Conservation (phyloP, 2,329 filamentous ascomycete species). For the Nannizzia gypsea region DNA sequence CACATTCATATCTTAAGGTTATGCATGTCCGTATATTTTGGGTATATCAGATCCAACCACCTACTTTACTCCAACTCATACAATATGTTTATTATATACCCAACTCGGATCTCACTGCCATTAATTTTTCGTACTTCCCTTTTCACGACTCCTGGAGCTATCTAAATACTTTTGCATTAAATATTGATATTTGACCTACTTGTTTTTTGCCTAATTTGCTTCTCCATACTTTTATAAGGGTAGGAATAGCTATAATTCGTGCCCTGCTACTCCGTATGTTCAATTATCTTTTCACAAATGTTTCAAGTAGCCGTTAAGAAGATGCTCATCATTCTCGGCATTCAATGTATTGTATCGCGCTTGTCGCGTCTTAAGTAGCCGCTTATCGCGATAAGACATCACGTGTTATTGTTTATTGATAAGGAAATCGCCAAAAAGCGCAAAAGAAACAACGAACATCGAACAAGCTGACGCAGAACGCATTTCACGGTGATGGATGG, state of each 20-base stretch:
- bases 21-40: constrained; percentile 11
- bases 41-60: constrained; percentile 13
- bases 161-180: not conserved
- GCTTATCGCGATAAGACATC: not conserved
- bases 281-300: not conserved
- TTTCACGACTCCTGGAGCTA: not conserved
- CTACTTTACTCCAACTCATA: constrained; percentile 9
- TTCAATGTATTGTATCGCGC: not conserved
- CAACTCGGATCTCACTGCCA: not conserved
- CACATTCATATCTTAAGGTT: constrained; percentile 5
- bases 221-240: not conserved
- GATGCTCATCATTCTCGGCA: no score
- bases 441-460: not conserved
- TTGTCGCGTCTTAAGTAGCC: constrained; percentile 5
- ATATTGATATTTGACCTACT: not conserved
- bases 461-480: not conserved
- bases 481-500: not conserved
- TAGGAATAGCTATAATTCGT: not conserved
- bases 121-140: no score
- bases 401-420: not conserved
- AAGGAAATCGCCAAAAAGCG: not conserved
- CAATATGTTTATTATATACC: constrained; percentile 5
- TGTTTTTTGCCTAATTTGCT: not conserved
- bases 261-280: not conserved
- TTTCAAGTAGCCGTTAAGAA: no score